Evolutionary conservation across 2,329 filamentous ascomycete genomes (phyloP).

Genomic region (Pseudopithomyces chartarum): DNA sequence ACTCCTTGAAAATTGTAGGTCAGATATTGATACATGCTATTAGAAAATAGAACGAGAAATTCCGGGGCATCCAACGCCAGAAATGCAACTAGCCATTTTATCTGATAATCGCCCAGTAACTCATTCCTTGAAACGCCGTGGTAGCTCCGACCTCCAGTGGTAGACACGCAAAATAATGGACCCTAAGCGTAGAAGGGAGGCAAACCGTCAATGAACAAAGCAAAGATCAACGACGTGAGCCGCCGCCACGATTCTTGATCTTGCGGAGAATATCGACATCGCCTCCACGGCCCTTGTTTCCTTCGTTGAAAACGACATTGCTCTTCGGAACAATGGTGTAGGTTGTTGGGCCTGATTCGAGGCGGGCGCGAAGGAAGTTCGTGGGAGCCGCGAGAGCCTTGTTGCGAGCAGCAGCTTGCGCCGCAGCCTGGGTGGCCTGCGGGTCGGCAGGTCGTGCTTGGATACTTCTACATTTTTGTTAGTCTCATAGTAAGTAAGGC

Average conservation of each 20-base stretch:
- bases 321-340: conserved; percentile 68
- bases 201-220: too few species aligned
- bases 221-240: conserved; percentile 25
- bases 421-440: conserved; percentile 41
- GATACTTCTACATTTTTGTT: conserved; percentile 29
- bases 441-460: conserved; percentile 27
- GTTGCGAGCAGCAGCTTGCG: conserved; percentile 46
- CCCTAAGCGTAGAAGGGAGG: background rate
- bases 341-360: conserved; percentile 62
- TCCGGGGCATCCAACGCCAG: background rate
- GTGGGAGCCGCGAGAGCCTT: conserved; percentile 58
- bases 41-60: too few species aligned
- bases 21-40: conserved; percentile 1
- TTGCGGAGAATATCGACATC: conserved; percentile 40
- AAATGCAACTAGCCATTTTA: background rate
- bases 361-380: conserved; percentile 62
- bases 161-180: background rate
- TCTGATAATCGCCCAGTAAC: background rate
- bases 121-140: background rate
- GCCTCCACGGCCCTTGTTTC: conserved; percentile 26
- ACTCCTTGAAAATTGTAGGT: background rate
- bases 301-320: conserved; percentile 48
- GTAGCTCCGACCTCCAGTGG: background rate
- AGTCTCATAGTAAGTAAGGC: conserved; percentile 11
- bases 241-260: conserved; percentile 31